Evolutionary conservation across 1,139 yeast genomes (phyloP), one percentile per base, ranked within the genome.

Genomic region (Yamadazyma mexicana): DNA sequence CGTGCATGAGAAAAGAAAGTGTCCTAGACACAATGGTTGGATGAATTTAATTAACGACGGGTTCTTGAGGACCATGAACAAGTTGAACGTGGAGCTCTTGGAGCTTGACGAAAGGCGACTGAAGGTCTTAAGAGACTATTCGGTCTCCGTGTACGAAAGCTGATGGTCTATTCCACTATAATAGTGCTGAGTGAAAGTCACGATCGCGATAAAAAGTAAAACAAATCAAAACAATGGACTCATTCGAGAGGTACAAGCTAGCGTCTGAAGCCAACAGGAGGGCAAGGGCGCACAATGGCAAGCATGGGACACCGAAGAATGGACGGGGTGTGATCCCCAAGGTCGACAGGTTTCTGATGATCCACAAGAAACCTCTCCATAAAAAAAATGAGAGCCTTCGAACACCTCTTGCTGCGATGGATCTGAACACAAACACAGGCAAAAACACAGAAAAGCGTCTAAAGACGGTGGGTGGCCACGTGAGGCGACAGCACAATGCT

Each of bases 1-100:
- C 54, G 53, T 79, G 12, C 61, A 64, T n/a, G 92, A 85, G 38
- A 77, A 77, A 46, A 71, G 81, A 38, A 83, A 82, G 51, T 87
- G 95, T 56, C 58, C 59, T 4, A 73, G 79, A 36, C 95, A 87
- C 52, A 68, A 69, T 35, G 82, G 84, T 0, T 87, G 95, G 95
- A 72, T 69, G 57, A 64, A 65, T 34, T 72, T 86, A 38, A 53
- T 72, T 12, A 57, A 62, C 18, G 87, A 81, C 44, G 71, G 71
- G 39, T 50, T 73, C 11, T 55, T 61, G 15, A 68, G 62, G 29
- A 47, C 59, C 23, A 58, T 61, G 22, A 49, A 50, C 2, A 64
- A 68, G 38, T 55, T 67, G 10, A 55, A 54, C 9, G 16, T 9
- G 5, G 28, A 33, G 10, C 33, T 45, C 11, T 14, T 26, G 11